These are phyloP conservation scores for Periconia digitata DNA, from an alignment of 2,329 filamentous ascomycete genomes.

Conservation along the genomic window DNA sequence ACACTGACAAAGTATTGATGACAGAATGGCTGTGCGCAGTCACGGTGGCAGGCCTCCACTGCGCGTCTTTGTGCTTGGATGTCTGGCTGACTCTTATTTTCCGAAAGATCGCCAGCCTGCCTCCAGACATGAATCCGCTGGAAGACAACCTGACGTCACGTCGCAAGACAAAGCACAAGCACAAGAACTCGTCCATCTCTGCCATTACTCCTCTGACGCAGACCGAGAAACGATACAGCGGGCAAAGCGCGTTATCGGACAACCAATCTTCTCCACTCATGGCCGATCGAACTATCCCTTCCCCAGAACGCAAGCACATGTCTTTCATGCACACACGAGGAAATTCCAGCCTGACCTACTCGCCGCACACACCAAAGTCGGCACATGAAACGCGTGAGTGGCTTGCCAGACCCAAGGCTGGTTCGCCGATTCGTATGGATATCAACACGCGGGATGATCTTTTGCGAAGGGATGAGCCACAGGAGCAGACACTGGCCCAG, in stretches of 20 bases:
- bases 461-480: conserved; percentile 24
- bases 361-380: conserved; percentile 52
- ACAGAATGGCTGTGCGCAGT: conserved; percentile 70
- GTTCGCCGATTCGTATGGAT: conserved; percentile 41
- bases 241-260: conserved; percentile 49
- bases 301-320: conserved; percentile 53
- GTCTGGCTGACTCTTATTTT: conserved; percentile 78
- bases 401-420: conserved; percentile 48
- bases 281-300: conserved; percentile 31
- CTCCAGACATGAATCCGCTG: conserved; percentile 93
- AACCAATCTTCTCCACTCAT: conserved; percentile 39
- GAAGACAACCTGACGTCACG: conserved; percentile 81
- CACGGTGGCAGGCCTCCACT: conserved; percentile 66
- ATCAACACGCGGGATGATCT: conserved; percentile 38
- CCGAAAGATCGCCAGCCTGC: conserved; percentile 76
- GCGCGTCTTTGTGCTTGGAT: conserved; percentile 69
- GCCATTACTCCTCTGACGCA: conserved; percentile 45
- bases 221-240: conserved; percentile 63
- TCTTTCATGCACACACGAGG: conserved; percentile 83
- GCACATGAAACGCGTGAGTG: conserved; percentile 57
- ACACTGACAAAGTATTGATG: conserved; percentile 63
- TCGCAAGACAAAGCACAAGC: conserved; percentile 65
- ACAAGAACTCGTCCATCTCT: conserved; percentile 63
- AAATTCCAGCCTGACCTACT: conserved; percentile 57
- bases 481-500: conserved; percentile 35